Evolutionary conservation across 192 early-diverging fungal genomes (phyloP).

Genomic region (Pilobolus umbonatus): DNA sequence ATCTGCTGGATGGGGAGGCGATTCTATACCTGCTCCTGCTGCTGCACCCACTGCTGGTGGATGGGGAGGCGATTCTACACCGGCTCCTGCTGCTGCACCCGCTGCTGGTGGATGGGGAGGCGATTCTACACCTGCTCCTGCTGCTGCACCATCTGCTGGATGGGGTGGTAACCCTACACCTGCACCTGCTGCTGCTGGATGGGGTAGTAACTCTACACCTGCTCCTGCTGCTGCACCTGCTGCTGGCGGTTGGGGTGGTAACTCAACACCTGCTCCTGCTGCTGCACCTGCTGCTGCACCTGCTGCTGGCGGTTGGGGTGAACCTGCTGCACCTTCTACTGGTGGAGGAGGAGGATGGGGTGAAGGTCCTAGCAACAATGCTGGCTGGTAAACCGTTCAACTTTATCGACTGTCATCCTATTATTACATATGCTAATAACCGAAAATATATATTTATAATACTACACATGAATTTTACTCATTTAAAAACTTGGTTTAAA

Average conservation of each 20-base stretch:
- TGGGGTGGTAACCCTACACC: slow-evolving; percentile 2
- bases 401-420: neutral
- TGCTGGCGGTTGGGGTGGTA: slow-evolving; percentile 19
- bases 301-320: slow-evolving; percentile 10
- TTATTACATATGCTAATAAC: neutral
- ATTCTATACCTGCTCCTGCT: neutral
- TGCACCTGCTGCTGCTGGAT: slow-evolving; percentile 9
- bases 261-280: neutral
- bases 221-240: slow-evolving; percentile 14
- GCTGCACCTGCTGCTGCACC: slow-evolving; percentile 9
- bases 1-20: slow-evolving; percentile 12
- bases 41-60: neutral
- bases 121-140: slow-evolving; percentile 1
- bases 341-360: slow-evolving; percentile 20
- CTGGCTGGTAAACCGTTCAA: neutral
- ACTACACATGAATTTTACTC: neutral
- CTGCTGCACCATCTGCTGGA: slow-evolving; percentile 5
- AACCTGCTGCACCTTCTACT: slow-evolving; percentile 8
- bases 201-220: slow-evolving; percentile 3
- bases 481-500: too few species aligned
- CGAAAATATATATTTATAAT: neutral
- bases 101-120: slow-evolving; percentile 12
- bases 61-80: slow-evolving; percentile 14
- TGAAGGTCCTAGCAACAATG: neutral
- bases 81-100: slow-evolving; percentile 3